Evolutionary conservation across 441 rosid genomes (phyloP).

Genomic region (Syzygium malaccense): DNA sequence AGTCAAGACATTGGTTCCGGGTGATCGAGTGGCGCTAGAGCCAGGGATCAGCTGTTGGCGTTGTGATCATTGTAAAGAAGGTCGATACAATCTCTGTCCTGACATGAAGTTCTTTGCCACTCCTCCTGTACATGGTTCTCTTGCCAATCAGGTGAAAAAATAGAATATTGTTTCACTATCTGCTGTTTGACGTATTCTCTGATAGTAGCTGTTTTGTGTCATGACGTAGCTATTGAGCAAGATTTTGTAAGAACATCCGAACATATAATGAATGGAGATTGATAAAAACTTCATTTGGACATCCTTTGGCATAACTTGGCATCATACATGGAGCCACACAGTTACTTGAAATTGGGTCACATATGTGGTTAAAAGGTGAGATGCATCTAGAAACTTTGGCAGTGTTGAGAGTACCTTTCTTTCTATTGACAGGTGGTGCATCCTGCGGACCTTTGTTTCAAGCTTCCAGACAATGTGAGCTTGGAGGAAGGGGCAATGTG

Average conservation of each 20-base stretch:
- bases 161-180: background rate
- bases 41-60: constrained; percentile 91
- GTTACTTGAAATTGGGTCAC: background rate
- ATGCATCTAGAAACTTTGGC: background rate
- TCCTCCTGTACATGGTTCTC: constrained; percentile 88
- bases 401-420: background rate
- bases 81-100: constrained; percentile 87
- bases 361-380: background rate
- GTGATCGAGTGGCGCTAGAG: constrained; percentile 87
- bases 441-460: constrained; percentile 89
- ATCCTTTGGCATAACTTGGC: background rate
- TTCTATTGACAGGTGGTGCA: constrained; percentile 60
- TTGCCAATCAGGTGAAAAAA: constrained; percentile 62
- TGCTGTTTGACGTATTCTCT: background rate
- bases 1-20: constrained; percentile 51
- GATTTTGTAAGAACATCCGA: background rate
- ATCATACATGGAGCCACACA: background rate
- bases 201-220: background rate
- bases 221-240: background rate
- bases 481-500: constrained; percentile 99
- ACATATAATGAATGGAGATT: background rate
- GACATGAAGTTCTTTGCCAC: constrained; percentile 93
- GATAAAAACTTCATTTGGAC: background rate
- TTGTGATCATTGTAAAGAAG: constrained; percentile 66
- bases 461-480: constrained; percentile 88